Evolutionary conservation across 2,329 filamentous ascomycete species (phyloP), one percentile per base, ranked within the genome.

Genomic region (Rhynchosporium graminicola): DNA sequence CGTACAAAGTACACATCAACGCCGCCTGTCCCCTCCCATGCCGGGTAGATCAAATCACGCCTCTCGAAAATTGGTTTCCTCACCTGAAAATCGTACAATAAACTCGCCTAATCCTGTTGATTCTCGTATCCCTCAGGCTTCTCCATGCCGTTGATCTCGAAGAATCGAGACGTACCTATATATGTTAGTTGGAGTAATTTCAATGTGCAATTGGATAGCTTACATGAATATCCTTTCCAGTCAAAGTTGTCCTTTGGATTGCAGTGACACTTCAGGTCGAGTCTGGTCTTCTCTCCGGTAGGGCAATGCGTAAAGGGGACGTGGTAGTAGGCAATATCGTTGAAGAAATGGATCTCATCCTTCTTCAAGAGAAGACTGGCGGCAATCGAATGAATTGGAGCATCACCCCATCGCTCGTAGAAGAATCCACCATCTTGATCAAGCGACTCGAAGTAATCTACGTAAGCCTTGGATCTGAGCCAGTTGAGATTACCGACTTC

Each of bases 221-320:
- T 85, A 96, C 93, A 98, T 76, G 92, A 97, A 76, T 97, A 98
- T 58, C 91, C 90, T 78, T 97, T 97, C 96, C 96, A 99, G 78
- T 99, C 95, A 82, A 99, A 99, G 81, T 99, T 99, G 64, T 98
- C 91, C 73, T 89, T 88, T 7, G 95, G 94, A 74, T 99, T 92
- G 80, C 95, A 99, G 77, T 93, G 89, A 77, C 95, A 99, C 75
- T 91, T 93, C 69, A 94, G 86, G 69, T 97, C 89, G 60, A 93
- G 77, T 68, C 93, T 87, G 59, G 84, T 86, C 78, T 97, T 84
- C 78, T 98, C 92, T 60, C 89, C 90, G 0, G 92, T 97, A 2
- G 95, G 95, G 77, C 95, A 99, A 78, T 99, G 95, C 4, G 93
- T 98, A 76, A 99, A 99, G 28, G 95, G 95, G 29, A 97, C 90